Evolutionary conservation across 805 yeast species (phyloP).

Genomic region (Lipomyces kockii): DNA sequence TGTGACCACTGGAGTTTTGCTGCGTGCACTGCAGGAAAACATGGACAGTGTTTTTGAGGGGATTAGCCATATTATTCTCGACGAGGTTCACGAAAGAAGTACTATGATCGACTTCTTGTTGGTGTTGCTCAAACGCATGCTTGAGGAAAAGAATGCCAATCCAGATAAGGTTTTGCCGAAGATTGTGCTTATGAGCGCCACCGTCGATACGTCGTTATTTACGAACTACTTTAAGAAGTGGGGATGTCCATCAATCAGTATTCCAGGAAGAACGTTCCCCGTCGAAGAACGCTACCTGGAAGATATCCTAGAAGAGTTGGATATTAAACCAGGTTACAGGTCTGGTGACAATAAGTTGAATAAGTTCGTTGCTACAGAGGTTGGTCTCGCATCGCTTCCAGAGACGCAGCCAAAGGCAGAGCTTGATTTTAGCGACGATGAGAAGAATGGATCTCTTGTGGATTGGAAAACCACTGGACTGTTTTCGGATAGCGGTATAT

Average conservation of each 20-base stretch:
- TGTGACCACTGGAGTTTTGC: constrained; percentile 84
- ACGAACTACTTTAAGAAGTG: constrained; percentile 58
- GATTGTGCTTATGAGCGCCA: constrained; percentile 75
- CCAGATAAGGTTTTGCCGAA: constrained; percentile 24
- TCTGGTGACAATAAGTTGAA: constrained; percentile 1
- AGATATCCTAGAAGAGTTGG: constrained; percentile 52
- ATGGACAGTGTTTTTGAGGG: constrained; percentile 18
- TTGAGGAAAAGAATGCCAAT: not conserved
- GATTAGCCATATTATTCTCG: constrained; percentile 63
- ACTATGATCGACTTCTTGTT: constrained; percentile 75
- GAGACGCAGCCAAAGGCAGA: not conserved
- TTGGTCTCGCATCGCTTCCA: not conserved
- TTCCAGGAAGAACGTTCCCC: constrained; percentile 93
- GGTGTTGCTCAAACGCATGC: constrained; percentile 59
- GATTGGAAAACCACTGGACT: constrained; percentile 27
- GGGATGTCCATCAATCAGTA: constrained; percentile 67
- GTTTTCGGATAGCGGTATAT: constrained; percentile 14
- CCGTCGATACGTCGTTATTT: constrained; percentile 75
- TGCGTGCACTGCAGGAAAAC: constrained; percentile 49
- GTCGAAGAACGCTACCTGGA: constrained; percentile 77
- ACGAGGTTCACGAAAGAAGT: constrained; percentile 88
- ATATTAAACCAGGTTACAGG: not conserved
- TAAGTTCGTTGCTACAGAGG: constrained; percentile 6
- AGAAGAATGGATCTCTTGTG: constrained; percentile 10
- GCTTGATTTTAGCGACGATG: not conserved